phyloP scores from a whole-genome alignment of 2,329 filamentous ascomycete genomes.

The Fusarium subglutinans region DNA sequence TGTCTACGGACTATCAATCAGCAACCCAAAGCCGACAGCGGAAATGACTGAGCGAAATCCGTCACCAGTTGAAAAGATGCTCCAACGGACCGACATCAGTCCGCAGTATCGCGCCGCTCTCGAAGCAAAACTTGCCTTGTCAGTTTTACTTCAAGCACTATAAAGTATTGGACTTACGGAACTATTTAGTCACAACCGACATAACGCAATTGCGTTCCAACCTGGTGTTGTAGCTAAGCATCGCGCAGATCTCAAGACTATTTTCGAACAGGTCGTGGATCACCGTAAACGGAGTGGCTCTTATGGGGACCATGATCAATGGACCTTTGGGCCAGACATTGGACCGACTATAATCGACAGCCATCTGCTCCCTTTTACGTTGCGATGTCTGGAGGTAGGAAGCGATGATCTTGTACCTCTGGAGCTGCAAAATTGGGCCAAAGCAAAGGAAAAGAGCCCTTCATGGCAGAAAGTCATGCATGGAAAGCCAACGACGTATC shows the following conservation, averaged over 20 bases:
- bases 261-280: slow-evolving; percentile 4
- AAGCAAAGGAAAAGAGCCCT: slow-evolving; percentile 1
- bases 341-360: slow-evolving; percentile 25
- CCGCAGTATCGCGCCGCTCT: slow-evolving; percentile 2
- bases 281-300: slow-evolving; percentile 7
- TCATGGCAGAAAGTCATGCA: slow-evolving; percentile 21
- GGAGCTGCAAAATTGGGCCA: slow-evolving; percentile 14
- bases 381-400: slow-evolving; percentile 18
- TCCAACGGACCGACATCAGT: slow-evolving; percentile 9
- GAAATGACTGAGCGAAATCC: slow-evolving; percentile 14
- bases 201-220: slow-evolving; percentile 16
- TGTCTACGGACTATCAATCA: slow-evolving; percentile 11
- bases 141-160: neutral
- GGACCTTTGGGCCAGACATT: slow-evolving; percentile 8
- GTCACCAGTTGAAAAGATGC: slow-evolving; percentile 6
- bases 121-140: slow-evolving; percentile 11
- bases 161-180: neutral
- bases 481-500: slow-evolving; percentile 10
- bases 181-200: neutral
- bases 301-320: neutral
- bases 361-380: slow-evolving; percentile 14
- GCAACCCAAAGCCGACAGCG: slow-evolving; percentile 5
- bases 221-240: slow-evolving; percentile 8
- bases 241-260: neutral
- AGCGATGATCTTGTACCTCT: slow-evolving; percentile 12